These are phyloP conservation scores for Flueggea neowawraea DNA, from an alignment of 441 rosid genomes.

Conservation along the genomic window DNA sequence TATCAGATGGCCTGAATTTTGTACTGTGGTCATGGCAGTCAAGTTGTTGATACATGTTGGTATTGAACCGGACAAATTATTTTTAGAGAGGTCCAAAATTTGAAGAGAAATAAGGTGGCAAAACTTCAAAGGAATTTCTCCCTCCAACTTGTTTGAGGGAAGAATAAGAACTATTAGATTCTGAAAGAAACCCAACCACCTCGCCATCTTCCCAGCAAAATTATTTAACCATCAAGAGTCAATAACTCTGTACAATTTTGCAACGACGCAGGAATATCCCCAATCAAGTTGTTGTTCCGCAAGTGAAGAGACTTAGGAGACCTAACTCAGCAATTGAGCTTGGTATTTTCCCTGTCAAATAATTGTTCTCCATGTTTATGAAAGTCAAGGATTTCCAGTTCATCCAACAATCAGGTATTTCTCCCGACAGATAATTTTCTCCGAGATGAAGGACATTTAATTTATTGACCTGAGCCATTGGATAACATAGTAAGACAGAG, in stretches of 20 bases:
- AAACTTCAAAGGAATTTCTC: not conserved
- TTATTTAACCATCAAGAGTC: not conserved
- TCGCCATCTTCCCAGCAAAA: constrained; percentile 6
- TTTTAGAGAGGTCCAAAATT: not conserved
- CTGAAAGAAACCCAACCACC: constrained; percentile 6
- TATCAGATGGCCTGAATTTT: too few species aligned
- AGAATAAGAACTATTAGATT: not conserved
- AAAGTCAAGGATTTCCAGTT: not conserved
- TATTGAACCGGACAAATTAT: not conserved
- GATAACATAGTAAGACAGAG: constrained; percentile 1
- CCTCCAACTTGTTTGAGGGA: not conserved
- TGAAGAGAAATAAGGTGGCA: not conserved
- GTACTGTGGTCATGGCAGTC: not conserved
- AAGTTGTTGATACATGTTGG: not conserved
- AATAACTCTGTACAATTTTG: constrained; percentile 1
- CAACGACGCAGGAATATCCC: constrained; percentile 7
- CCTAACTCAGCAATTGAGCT: not conserved
- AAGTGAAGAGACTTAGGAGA: not conserved
- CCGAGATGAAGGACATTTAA: constrained; percentile 1
- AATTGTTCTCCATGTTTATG: constrained; percentile 6
- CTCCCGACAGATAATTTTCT: constrained; percentile 3
- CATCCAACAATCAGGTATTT: constrained; percentile 12
- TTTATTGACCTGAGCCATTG: not conserved
- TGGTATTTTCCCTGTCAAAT: constrained; percentile 3
- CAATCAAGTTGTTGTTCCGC: constrained; percentile 6